Percentiles rank a stretch among this genome's conserved stretches.
Evolutionary conservation across 345 rosid genomes (phyloP).

Genomic region (Physaria fendleri): DNA sequence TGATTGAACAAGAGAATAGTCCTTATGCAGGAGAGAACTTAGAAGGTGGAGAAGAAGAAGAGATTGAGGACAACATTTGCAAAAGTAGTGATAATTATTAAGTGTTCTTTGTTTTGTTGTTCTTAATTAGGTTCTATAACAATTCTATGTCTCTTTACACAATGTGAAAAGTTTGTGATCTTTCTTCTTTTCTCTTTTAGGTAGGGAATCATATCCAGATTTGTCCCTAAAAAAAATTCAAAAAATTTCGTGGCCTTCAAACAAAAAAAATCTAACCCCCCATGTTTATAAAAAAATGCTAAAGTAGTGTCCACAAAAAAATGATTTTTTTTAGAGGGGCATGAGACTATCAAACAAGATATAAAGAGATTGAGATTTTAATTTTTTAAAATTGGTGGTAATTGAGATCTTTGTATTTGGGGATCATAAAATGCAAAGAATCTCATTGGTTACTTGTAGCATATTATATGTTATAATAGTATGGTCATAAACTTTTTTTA

Average conservation of each 20-base stretch:
- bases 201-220: too few species aligned
- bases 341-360: too few species aligned
- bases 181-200: not conserved
- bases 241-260: too few species aligned
- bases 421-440: not conserved
- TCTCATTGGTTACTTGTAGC: not conserved
- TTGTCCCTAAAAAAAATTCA: too few species aligned
- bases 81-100: slow-evolving; percentile 8
- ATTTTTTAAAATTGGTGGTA: not conserved
- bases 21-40: not conserved
- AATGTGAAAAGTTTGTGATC: slow-evolving; percentile 11
- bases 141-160: not conserved
- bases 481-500: not conserved
- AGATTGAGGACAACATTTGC: slow-evolving; percentile 22
- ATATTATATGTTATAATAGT: not conserved
- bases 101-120: not conserved
- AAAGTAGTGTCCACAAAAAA: too few species aligned
- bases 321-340: too few species aligned
- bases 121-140: not conserved
- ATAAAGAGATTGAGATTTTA: not conserved
- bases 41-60: not conserved
- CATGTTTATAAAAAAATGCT: too few species aligned
- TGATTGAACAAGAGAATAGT: slow-evolving; percentile 16
- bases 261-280: too few species aligned
- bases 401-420: not conserved